Evolutionary conservation across 495 filamentous ascomycete species (phyloP), one percentile per base, ranked within the genome.

Genomic region (Penicillium psychrofluorescens): DNA sequence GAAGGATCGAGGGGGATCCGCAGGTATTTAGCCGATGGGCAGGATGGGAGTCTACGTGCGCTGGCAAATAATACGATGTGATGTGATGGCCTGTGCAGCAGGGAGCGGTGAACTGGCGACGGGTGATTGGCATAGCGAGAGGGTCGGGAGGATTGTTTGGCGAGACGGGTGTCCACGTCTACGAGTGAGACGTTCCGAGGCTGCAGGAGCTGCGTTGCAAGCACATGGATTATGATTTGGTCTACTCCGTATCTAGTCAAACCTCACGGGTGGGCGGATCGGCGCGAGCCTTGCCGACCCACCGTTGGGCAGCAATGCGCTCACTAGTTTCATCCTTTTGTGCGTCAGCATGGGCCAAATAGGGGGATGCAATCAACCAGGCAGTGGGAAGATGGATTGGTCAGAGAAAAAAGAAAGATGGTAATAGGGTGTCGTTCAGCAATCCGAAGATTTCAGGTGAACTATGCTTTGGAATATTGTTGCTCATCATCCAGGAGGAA

Each of bases 371-470:
- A 7, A 13, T 48, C 44, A 27, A 33, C 49, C 22, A 45, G 43
- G 29, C 38, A 41, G 32, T 34, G 32, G 27, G 14, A 40, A 35
- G 28, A 40, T 35, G 44, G 43, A 40, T 31, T 43, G 43, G 49
- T 70, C 66, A 71, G 68, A 71, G 43, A 71, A 53, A 53, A 58
- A 46, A 56, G 58, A 66, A 68, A 71, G 65, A 72, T 72, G 69
- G 64, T 70, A 63, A 58, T 64, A 54, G 56, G 56, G 70, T 71
- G 47, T 73, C 69, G 64, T 71, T 70, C 67, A 73, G 44, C 41
- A 55, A 59, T 64, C 64, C 61, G 61, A 64, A 70, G 67, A 72
- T 56, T 56, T 70, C 67, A 71, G 67, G 57, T 73, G 69, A 73
- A 73, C 69, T 73, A 73, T 71, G 67, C 69, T 68, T 70, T 57